Conservation (phyloP, 176 grass and related monocot species). For the Raddia guianensis region DNA sequence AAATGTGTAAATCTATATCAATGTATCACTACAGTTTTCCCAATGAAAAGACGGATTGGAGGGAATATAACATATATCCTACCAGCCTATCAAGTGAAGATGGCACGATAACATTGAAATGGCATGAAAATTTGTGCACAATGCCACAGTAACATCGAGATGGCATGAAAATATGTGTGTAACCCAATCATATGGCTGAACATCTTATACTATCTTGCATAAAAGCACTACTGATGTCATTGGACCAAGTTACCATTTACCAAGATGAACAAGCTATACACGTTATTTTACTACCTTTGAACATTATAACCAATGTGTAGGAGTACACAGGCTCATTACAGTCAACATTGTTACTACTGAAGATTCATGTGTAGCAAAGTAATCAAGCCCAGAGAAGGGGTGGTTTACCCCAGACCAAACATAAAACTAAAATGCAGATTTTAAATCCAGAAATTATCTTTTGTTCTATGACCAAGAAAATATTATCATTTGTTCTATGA, state of each 20-base stretch:
- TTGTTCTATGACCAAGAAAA: neutral
- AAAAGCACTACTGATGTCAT: slow-evolving; percentile 5
- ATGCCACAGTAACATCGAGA: slow-evolving; percentile 3
- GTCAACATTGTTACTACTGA: slow-evolving; percentile 12
- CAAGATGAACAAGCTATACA: neutral
- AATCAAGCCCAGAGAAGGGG: neutral
- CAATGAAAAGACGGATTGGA: slow-evolving; percentile 17
- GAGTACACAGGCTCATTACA: neutral
- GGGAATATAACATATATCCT: neutral
- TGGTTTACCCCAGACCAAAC: neutral
- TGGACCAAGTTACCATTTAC: neutral
- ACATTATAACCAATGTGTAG: neutral
- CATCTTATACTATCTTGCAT: slow-evolving; percentile 4
- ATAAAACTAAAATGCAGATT: slow-evolving; percentile 1
- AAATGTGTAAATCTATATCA: neutral
- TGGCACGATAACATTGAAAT: slow-evolving; percentile 6
- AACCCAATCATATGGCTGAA: slow-evolving; percentile 15
- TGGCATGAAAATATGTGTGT: neutral
- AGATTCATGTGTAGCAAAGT: neutral
- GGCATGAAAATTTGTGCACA: neutral
- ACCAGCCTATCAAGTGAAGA: slow-evolving; percentile 23
- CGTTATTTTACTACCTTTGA: neutral
- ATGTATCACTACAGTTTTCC: neutral
- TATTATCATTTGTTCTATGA: neutral
- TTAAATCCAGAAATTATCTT: neutral